Evolutionary conservation across 176 grass and related monocot species (phyloP), one percentile per base, ranked within the genome.

Genomic region (Oryza coarctata): DNA sequence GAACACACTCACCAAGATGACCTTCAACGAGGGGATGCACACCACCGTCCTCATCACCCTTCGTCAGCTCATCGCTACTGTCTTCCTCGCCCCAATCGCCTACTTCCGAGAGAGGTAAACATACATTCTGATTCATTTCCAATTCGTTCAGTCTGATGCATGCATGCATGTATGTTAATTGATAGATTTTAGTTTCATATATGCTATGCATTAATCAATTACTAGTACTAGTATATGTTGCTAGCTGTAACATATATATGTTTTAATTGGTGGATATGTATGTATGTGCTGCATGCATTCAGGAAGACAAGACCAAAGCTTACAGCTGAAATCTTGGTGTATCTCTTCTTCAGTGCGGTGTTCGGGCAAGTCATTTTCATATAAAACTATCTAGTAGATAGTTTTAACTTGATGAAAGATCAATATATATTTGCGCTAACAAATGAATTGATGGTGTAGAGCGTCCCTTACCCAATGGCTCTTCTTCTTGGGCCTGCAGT

Each of bases 291-390:
- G 3, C 34, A 36, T 62, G 14, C 1, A 25, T 77, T 67, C 43
- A 97, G 94, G 88, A 97, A 97, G 81, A 77, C 85, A 3, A 94
- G 91, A 11, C 94, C 94, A 22, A 97, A 92, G 82, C 76, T 97
- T 28, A 97, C 94, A 23, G 27, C 30, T 9, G 82, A 94, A 43
- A 92, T 90, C 78, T 90, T 81, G 63, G 75, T 93, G 27, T 91
- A 85, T 71, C 84, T 94, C 65, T 97, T 97, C 85, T 77, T 97
- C 34, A 94, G 94, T 58, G 91, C 91, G n/a, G 14, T 94, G 52
- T 71, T 97, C 2, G 94, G 94, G 94, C 91, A 76, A 75, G 84
- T 17, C 20, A 63, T 25, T 0, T 14, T 43, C 10, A 4, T 33
- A 33, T 1, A 33, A 33, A 6, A 36, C n/a, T n/a, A n/a, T n/a